Conservation (phyloP, 2,329 filamentous ascomycete species). For the Fusarium protoensiforme region DNA sequence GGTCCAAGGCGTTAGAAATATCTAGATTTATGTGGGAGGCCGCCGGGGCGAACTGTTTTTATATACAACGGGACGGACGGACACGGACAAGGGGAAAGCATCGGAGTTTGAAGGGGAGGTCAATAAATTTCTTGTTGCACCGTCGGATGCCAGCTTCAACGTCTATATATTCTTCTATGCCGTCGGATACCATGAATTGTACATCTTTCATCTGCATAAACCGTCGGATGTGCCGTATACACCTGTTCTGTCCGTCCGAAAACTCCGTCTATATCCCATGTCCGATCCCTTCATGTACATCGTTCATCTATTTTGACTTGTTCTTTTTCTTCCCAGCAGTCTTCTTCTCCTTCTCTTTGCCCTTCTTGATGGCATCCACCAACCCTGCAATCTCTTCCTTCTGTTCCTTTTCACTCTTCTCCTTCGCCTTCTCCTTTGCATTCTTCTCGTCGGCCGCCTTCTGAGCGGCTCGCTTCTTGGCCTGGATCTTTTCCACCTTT, state of each 20-base stretch:
- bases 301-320: conserved; percentile 34
- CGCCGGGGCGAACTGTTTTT: background rate
- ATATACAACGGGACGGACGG: conserved; percentile 8
- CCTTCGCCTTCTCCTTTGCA: conserved; percentile 49
- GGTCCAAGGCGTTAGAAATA: background rate
- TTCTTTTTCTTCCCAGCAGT: conserved; percentile 36
- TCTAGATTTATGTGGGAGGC: background rate
- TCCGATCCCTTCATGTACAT: conserved; percentile 26
- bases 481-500: conserved; percentile 76
- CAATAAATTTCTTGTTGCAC: background rate
- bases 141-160: conserved; percentile 8
- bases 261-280: conserved; percentile 38
- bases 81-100: conserved; percentile 24
- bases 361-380: conserved; percentile 57
- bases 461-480: conserved; percentile 60
- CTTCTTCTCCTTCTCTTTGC: conserved; percentile 48
- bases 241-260: background rate
- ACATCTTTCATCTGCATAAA: background rate
- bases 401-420: conserved; percentile 50
- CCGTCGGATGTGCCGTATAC: conserved; percentile 14
- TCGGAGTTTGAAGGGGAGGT: conserved; percentile 13
- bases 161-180: background rate
- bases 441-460: conserved; percentile 52
- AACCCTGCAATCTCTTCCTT: conserved; percentile 50
- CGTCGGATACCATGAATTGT: background rate